Percentiles rank a stretch among this genome's conserved stretches.
phyloP scores from a whole-genome alignment of 2,329 filamentous ascomycete species.

The Corinectria fuckeliana region DNA sequence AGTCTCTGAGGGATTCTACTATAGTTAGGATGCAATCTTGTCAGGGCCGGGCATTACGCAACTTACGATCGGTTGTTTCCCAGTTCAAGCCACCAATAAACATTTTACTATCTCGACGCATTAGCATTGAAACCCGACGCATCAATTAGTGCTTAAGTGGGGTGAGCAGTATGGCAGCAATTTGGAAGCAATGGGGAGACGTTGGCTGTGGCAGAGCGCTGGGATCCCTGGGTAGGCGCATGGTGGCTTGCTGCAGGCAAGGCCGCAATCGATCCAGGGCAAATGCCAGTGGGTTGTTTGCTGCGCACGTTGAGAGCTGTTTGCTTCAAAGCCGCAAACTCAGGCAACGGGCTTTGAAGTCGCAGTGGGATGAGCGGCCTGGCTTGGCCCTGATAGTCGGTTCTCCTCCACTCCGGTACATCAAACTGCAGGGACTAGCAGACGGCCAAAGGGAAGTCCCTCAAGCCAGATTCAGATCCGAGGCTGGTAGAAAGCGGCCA shows the following conservation, averaged over 20 bases:
- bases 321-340: slow-evolving; percentile 18
- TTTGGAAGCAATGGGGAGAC: slow-evolving; percentile 4
- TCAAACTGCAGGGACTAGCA: neutral
- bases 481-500: neutral
- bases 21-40: slow-evolving; percentile 16
- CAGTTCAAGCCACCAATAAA: slow-evolving; percentile 99
- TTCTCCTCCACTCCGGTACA: neutral
- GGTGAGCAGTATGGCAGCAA: slow-evolving; percentile 11
- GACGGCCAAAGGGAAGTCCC: slow-evolving; percentile 8
- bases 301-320: neutral
- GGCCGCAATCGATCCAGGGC: slow-evolving; percentile 11
- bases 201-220: slow-evolving; percentile 17
- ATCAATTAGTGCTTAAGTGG: slow-evolving; percentile 11
- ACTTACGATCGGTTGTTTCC: slow-evolving; percentile 97
- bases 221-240: slow-evolving; percentile 24
- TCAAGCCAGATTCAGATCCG: slow-evolving; percentile 1
- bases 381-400: neutral
- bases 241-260: slow-evolving; percentile 32
- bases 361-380: neutral
- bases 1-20: slow-evolving; percentile 91
- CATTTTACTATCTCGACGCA: slow-evolving; percentile 79
- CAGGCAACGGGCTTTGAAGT: neutral
- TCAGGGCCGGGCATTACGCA: neutral
- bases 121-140: slow-evolving; percentile 24
- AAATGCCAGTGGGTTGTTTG: neutral